These are phyloP conservation scores for Turnera subulata DNA, from an alignment of 345 rosid species.

Conservation along the genomic window DNA sequence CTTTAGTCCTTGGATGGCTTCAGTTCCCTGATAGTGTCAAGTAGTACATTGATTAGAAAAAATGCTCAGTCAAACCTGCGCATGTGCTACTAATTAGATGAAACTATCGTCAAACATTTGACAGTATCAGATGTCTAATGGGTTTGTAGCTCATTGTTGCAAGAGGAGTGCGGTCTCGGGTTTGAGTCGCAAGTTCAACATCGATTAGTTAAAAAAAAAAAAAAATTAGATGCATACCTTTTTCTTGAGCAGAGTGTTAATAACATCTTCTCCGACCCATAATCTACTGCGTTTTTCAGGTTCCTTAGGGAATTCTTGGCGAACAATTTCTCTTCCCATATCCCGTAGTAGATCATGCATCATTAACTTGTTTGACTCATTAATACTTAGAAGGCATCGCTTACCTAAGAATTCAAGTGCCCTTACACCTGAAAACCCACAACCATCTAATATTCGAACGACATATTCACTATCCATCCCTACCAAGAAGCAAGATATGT, in stretches of 20 bases:
- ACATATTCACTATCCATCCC: constrained; percentile 5
- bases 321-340: constrained; percentile 10
- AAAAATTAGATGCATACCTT: constrained; percentile 4
- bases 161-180: no score
- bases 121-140: no score
- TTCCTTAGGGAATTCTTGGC: not conserved
- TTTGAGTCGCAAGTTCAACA: no score
- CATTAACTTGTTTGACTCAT: constrained; percentile 8
- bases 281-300: constrained; percentile 9
- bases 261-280: not conserved
- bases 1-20: no score
- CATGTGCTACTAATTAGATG: no score
- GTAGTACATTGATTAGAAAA: no score
- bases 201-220: no score
- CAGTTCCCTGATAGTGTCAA: no score
- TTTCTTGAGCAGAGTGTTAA: not conserved
- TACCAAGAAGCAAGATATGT: constrained; percentile 6
- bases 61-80: no score
- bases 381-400: constrained; percentile 5
- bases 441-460: not conserved
- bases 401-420: not conserved
- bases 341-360: not conserved
- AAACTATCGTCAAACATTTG: no score
- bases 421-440: constrained; percentile 1
- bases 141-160: no score